Evolutionary conservation across 1,284 basidiomycete genomes (phyloP).

Genomic region (Neolentinus lepideus): DNA sequence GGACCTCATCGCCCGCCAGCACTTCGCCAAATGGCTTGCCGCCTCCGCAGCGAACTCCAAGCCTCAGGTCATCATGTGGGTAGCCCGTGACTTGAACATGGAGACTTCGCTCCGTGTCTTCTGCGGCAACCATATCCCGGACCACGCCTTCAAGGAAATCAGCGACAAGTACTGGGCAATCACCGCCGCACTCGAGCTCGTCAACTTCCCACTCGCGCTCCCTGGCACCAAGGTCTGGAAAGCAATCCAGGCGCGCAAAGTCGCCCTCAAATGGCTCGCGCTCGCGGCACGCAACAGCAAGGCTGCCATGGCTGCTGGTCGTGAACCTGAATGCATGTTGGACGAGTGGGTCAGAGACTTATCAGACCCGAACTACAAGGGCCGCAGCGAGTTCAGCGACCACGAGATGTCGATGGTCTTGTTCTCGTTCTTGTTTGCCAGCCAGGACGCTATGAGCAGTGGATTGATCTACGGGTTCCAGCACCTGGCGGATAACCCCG

Average conservation of each 20-base stretch:
- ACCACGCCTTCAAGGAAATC: constrained; percentile 74
- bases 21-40: constrained; percentile 71
- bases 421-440: constrained; percentile 95
- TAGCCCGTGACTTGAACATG: constrained; percentile 93
- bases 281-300: constrained; percentile 80
- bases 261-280: constrained; percentile 80
- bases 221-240: constrained; percentile 97
- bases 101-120: constrained; percentile 95
- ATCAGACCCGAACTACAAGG: constrained; percentile 65
- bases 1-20: constrained; percentile 78
- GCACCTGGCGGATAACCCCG: constrained; percentile 90
- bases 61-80: constrained; percentile 80
- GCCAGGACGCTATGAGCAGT: constrained; percentile 97
- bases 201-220: constrained; percentile 96
- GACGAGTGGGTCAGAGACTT: constrained; percentile 89
- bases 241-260: constrained; percentile 90
- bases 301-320: constrained; percentile 76
- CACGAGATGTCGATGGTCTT: constrained; percentile 96
- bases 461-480: constrained; percentile 95
- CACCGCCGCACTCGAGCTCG: constrained; percentile 91
- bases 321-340: constrained; percentile 83
- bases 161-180: constrained; percentile 96
- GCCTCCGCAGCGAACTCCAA: constrained; percentile 38
- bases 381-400: constrained; percentile 85
- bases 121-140: constrained; percentile 86